A percentile compares a stretch with the other conserved stretches of the same genome.
These are phyloP conservation scores for Monilinia laxa DNA, from an alignment of 2,329 filamentous ascomycete species.

Conservation along the genomic window DNA sequence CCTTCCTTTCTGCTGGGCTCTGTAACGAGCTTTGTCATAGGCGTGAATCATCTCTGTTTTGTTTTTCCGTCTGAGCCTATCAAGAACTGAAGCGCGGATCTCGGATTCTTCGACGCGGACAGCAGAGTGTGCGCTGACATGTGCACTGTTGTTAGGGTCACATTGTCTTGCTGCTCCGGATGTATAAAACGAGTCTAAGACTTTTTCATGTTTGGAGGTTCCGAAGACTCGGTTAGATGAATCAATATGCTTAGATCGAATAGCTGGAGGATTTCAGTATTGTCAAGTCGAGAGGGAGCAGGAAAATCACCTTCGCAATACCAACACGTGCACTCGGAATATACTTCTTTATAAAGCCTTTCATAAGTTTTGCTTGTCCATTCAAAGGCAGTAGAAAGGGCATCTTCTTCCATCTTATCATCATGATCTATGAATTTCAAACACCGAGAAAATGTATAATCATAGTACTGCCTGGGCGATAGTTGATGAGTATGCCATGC, in stretches of 20 bases:
- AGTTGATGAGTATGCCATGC: slow-evolving; percentile 81
- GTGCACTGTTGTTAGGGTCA: slow-evolving; percentile 58
- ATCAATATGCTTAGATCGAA: slow-evolving; percentile 57
- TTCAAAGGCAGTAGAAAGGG: slow-evolving; percentile 64
- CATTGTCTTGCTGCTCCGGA: slow-evolving; percentile 52
- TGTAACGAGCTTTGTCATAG: slow-evolving; percentile 55
- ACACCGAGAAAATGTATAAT: slow-evolving; percentile 51
- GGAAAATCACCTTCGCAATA: slow-evolving; percentile 64
- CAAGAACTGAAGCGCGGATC: slow-evolving; percentile 35
- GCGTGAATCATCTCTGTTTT: slow-evolving; percentile 50
- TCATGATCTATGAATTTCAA: slow-evolving; percentile 73
- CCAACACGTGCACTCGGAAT: slow-evolving; percentile 79
- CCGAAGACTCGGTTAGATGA: slow-evolving; percentile 48
- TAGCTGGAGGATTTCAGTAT: slow-evolving; percentile 40
- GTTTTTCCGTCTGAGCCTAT: slow-evolving; percentile 37
- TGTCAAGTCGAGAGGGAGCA: neutral
- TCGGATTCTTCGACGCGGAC: slow-evolving; percentile 45
- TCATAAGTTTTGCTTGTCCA: slow-evolving; percentile 73
- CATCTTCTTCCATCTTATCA: slow-evolving; percentile 73
- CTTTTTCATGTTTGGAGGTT: slow-evolving; percentile 48
- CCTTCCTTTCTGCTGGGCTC: slow-evolving; percentile 52
- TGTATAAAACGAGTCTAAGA: slow-evolving; percentile 48
- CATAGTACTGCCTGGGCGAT: slow-evolving; percentile 60
- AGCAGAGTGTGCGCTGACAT: slow-evolving; percentile 73
- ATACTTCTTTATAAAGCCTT: slow-evolving; percentile 62